phyloP scores from a whole-genome alignment of 2,329 filamentous ascomycete genomes.

The Amylocarpus encephaloides region DNA sequence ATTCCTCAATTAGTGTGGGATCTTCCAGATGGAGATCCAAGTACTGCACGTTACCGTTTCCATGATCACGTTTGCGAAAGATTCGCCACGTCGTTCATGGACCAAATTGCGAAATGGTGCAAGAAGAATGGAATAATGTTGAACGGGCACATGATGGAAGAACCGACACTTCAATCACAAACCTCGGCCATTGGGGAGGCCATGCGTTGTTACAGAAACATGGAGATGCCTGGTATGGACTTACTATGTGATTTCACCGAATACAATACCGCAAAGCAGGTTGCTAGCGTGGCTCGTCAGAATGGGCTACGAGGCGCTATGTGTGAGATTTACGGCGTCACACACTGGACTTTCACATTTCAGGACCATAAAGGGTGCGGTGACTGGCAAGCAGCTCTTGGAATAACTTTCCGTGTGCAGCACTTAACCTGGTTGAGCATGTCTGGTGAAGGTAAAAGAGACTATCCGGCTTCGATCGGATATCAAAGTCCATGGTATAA shows the following conservation, averaged over 20 bases:
- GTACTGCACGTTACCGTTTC: constrained; percentile 26
- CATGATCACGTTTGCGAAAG: constrained; percentile 32
- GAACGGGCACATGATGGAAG: constrained; percentile 33
- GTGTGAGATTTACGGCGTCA: constrained; percentile 31
- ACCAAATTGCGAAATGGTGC: constrained; percentile 29
- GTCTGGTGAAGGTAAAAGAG: constrained; percentile 31
- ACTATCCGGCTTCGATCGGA: constrained; percentile 30
- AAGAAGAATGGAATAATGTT: constrained; percentile 25
- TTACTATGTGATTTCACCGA: constrained; percentile 30
- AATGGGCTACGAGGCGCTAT: constrained; percentile 27
- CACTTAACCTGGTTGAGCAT: constrained; percentile 32
- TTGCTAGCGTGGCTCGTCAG: constrained; percentile 29
- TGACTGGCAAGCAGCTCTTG: constrained; percentile 33
- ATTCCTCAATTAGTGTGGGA: constrained; percentile 32
- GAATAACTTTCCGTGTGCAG: constrained; percentile 31
- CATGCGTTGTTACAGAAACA: constrained; percentile 31
- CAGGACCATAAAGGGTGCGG: constrained; percentile 32
- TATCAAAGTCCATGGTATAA: constrained; percentile 33
- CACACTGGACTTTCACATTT: constrained; percentile 31
- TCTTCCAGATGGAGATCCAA: constrained; percentile 24
- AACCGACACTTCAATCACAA: constrained; percentile 29
- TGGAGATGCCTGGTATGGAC: constrained; percentile 31
- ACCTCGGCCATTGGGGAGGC: constrained; percentile 31
- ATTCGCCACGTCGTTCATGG: constrained; percentile 31
- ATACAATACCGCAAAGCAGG: constrained; percentile 32